Evolutionary conservation across 768 basidiomycete genomes (phyloP).

Genomic region (Rhodosporidiobolus sp.): DNA sequence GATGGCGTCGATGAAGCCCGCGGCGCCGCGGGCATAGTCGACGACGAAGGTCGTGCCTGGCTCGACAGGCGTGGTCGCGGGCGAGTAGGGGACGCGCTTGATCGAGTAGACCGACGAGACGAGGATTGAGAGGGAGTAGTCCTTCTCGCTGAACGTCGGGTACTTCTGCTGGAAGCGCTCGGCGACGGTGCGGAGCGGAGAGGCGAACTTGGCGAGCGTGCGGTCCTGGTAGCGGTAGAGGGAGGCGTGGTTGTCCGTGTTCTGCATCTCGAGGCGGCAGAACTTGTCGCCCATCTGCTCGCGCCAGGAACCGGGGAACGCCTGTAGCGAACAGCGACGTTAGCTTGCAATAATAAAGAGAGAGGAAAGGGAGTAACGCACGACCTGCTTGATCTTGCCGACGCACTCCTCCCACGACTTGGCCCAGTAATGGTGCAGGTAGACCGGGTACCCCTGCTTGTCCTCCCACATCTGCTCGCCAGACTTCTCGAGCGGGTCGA

Average conservation of each 20-base stretch:
- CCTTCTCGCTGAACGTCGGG: neutral
- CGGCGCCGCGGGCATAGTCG: neutral
- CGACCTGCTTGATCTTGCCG: neutral
- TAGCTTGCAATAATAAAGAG: no score
- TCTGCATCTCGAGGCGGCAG: neutral
- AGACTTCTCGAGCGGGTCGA: neutral
- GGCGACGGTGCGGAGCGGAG: neutral
- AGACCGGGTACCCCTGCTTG: neutral
- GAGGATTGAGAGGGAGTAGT: neutral
- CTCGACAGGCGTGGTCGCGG: neutral
- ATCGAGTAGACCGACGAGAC: neutral
- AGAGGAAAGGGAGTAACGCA: neutral
- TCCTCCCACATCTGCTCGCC: neutral
- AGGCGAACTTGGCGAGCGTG: neutral
- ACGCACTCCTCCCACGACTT: constrained; percentile 5
- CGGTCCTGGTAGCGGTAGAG: neutral
- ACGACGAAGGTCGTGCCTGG: constrained; percentile 8
- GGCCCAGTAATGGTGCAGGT: constrained; percentile 4
- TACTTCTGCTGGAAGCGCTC: neutral
- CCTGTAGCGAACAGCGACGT: neutral
- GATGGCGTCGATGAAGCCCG: neutral
- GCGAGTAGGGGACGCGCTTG: neutral
- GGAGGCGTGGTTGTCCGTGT: neutral
- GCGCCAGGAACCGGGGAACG: constrained; percentile 12
- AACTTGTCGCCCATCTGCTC: neutral